Conservation (phyloP, 208 protist species). For the Trypanosoma scelopori region DNA sequence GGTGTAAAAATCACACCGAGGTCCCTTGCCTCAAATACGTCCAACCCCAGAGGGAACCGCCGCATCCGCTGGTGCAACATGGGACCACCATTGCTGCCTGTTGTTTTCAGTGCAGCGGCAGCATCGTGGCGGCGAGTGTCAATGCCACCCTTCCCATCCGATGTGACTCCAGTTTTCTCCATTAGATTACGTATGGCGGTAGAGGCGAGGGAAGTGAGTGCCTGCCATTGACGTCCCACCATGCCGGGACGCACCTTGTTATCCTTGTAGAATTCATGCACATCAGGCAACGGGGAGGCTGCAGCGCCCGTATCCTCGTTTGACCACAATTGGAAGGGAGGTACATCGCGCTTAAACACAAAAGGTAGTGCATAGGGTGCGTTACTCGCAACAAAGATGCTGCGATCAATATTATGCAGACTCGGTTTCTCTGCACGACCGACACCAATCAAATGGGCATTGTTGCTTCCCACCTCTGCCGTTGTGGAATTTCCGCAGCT, state of each 20-base stretch:
- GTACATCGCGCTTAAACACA: slow-evolving; percentile 54
- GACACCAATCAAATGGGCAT: slow-evolving; percentile 7
- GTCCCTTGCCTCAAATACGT: slow-evolving; percentile 33
- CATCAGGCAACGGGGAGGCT: slow-evolving; percentile 4
- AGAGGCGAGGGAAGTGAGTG: slow-evolving; percentile 21
- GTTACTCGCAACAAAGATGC: slow-evolving; percentile 60
- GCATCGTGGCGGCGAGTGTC: slow-evolving; percentile 6
- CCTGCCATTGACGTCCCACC: slow-evolving; percentile 23
- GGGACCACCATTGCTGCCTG: slow-evolving; percentile 28
- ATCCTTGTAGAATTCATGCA: slow-evolving; percentile 14
- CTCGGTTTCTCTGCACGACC: slow-evolving; percentile 4
- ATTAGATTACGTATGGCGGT: slow-evolving; percentile 28
- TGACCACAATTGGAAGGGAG: slow-evolving; percentile 11
- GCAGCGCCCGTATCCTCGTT: slow-evolving; percentile 6
- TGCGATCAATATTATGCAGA: slow-evolving; percentile 38
- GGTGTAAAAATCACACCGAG: slow-evolving; percentile 68
- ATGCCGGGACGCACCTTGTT: slow-evolving; percentile 19
- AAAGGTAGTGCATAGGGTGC: slow-evolving; percentile 79
- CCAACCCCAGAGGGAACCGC: slow-evolving; percentile 42
- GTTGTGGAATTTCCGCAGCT: slow-evolving; percentile 3
- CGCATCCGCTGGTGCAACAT: slow-evolving; percentile 32
- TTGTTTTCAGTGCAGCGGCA: slow-evolving; percentile 2
- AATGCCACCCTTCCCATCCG: slow-evolving; percentile 22
- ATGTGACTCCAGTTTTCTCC: slow-evolving; percentile 8
- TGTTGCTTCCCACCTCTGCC: slow-evolving; percentile 20